A percentile compares a stretch with the other conserved stretches of the same genome.
phyloP scores from a whole-genome alignment of 2,329 filamentous ascomycete species.

The Aureobasidium lini region DNA sequence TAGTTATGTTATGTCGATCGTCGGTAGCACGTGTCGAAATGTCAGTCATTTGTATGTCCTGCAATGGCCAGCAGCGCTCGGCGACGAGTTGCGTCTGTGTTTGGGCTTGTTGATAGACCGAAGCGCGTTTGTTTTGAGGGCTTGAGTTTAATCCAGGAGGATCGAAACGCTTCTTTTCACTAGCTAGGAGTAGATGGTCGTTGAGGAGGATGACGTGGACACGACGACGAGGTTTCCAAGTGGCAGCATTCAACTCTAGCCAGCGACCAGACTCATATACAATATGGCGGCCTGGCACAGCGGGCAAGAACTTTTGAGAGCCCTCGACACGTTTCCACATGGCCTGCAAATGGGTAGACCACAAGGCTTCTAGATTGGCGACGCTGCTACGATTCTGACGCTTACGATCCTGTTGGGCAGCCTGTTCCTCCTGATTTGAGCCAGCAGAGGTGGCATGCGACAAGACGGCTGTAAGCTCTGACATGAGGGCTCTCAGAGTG shows the following conservation, averaged over 20 bases:
- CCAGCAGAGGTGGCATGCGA: slow-evolving; percentile 39
- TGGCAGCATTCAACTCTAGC: slow-evolving; percentile 95
- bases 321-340: slow-evolving; percentile 97
- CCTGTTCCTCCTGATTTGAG: slow-evolving; percentile 28
- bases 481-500: slow-evolving; percentile 80
- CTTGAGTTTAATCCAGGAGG: slow-evolving; percentile 16
- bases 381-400: slow-evolving; percentile 80
- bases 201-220: slow-evolving; percentile 92
- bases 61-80: slow-evolving; percentile 86
- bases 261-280: slow-evolving; percentile 86
- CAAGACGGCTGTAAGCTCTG: slow-evolving; percentile 61
- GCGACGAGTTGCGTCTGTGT: slow-evolving; percentile 66
- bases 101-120: slow-evolving; percentile 26
- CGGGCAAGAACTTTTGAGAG: slow-evolving; percentile 92
- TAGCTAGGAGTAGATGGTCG: slow-evolving; percentile 86
- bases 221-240: slow-evolving; percentile 83
- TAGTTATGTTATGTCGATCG: slow-evolving; percentile 52
- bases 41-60: slow-evolving; percentile 89
- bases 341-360: slow-evolving; percentile 63
- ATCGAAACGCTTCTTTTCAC: slow-evolving; percentile 86
- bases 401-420: slow-evolving; percentile 32
- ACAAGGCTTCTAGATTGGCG: slow-evolving; percentile 61
- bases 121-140: slow-evolving; percentile 23
- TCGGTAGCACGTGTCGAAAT: slow-evolving; percentile 48
- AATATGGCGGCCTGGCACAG: slow-evolving; percentile 83